Percentiles rank a stretch among this genome's conserved stretches.
phyloP scores from a whole-genome alignment of 73 alveolate genomes.

The Tetrahymena borealis region DNA sequence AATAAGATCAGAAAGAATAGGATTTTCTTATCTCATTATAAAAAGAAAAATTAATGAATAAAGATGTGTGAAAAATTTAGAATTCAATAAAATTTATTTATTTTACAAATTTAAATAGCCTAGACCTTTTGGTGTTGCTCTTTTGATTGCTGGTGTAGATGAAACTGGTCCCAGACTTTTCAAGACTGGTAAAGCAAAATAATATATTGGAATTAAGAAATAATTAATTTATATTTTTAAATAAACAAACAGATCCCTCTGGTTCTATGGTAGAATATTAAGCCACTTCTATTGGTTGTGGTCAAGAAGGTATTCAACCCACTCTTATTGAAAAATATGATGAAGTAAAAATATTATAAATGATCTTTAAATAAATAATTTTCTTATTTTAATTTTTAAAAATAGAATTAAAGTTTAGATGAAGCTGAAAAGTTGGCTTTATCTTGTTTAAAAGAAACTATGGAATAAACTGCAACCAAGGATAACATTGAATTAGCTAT shows the following conservation, averaged over 20 bases:
- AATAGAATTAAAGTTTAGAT: slow-evolving; percentile 57
- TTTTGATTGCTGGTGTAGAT: slow-evolving; percentile 91
- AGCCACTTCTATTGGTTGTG: slow-evolving; percentile 95
- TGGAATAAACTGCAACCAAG: slow-evolving; percentile 79
- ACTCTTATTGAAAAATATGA: slow-evolving; percentile 77
- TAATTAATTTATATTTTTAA: not conserved
- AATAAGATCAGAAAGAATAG: slow-evolving; percentile 27
- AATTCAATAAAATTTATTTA: not conserved
- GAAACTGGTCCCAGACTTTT: slow-evolving; percentile 83
- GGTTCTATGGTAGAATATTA: slow-evolving; percentile 87
- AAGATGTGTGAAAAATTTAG: too few species aligned
- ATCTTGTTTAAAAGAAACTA: slow-evolving; percentile 78
- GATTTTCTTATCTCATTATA: too few species aligned
- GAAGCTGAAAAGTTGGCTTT: slow-evolving; percentile 86
- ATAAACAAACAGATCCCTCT: slow-evolving; percentile 69
- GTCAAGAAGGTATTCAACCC: slow-evolving; percentile 88
- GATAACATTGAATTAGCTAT: slow-evolving; percentile 85
- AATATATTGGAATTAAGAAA: not conserved
- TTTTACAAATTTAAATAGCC: slow-evolving; percentile 45
- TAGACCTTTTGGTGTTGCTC: slow-evolving; percentile 94
- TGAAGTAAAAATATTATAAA: slow-evolving; percentile 17
- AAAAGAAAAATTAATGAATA: too few species aligned
- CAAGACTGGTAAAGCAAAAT: slow-evolving; percentile 47
- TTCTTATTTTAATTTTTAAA: not conserved
- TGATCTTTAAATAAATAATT: not conserved